phyloP scores from a whole-genome alignment of 164 flowering plant genomes.

The Buxus sempervirens region DNA sequence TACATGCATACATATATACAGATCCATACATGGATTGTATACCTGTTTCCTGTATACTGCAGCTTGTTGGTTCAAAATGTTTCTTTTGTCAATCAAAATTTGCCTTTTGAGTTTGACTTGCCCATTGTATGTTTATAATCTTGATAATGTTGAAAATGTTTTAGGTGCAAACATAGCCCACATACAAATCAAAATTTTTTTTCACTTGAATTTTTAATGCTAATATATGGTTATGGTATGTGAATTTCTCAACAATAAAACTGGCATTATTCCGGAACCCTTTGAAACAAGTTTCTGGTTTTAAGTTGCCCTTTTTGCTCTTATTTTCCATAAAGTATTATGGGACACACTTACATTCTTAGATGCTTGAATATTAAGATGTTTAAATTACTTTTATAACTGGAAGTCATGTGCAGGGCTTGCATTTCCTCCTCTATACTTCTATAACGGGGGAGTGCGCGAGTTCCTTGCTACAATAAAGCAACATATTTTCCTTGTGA shows the following conservation, averaged over 20 bases:
- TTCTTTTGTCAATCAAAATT: no score
- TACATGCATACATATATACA: neutral
- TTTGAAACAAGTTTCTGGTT: no score
- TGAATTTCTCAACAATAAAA: no score
- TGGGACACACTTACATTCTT: neutral
- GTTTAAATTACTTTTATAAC: conserved; percentile 9
- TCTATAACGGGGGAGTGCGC: conserved; percentile 93
- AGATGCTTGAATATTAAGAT: neutral
- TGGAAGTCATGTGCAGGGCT: conserved; percentile 55
- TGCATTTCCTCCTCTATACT: conserved; percentile 95
- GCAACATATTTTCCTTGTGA: conserved; percentile 75
- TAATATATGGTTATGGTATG: no score
- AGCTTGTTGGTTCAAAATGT: neutral
- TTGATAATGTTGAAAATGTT: no score
- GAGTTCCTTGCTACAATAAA: conserved; percentile 87
- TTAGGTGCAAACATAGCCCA: no score
- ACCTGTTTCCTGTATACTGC: neutral
- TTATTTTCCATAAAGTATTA: neutral
- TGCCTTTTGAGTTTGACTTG: no score
- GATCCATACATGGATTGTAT: neutral
- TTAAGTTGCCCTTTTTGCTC: neutral
- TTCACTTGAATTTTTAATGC: no score
- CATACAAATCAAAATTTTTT: no score
- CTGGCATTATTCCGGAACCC: no score
- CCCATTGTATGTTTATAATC: no score